Evolutionary conservation across 495 filamentous ascomycete genomes (phyloP), one percentile per base, ranked within the genome.

Genomic region (Neurospora sp.): DNA sequence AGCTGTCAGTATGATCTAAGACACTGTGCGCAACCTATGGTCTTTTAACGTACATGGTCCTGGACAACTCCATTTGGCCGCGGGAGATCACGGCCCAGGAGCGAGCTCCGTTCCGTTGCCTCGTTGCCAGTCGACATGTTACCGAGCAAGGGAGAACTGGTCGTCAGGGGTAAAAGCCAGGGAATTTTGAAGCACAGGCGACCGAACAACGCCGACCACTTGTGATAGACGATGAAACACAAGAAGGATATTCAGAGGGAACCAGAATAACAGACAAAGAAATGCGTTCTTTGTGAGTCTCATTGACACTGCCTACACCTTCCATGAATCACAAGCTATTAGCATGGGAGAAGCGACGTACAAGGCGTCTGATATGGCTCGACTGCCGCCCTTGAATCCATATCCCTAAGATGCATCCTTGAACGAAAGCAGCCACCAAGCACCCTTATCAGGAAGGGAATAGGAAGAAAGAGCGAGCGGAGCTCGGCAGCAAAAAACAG

Each of bases 21-120:
- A 7, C 5, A 7, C 2, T 37, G n/a, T 45, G 5, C 9, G 40
- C 38, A 5, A 43, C 40, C 43, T 2, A 69, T 39, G 39, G 21
- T 0, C 31, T 70, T 71, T 48, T 13, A 21, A 76, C 79, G 19
- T 83, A 85, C 82, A 72, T 82, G 79, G 43, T 76, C 77, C 70
- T 82, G 77, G 75, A 75, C 71, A 54, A 73, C 48, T 17, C 54
- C 54, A 34, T 62, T 34, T 0, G 54, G 54, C 7, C 28, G 28
- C 0, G 54, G 28, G 6, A 62, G 54, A 19, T 62, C 54, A 62
- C 54, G 54, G 3, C 15, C 28, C 28, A 62, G 28, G 28, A 62
- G 54, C 6, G 54, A 34, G 15, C 24, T 62, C 5, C 28, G 54
- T 62, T 62, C 54, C 28, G 54, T 62, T 62, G 28, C 54, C 54